Conservation (phyloP, 1,284 basidiomycete species). For the Sporisorium exsertum region DNA sequence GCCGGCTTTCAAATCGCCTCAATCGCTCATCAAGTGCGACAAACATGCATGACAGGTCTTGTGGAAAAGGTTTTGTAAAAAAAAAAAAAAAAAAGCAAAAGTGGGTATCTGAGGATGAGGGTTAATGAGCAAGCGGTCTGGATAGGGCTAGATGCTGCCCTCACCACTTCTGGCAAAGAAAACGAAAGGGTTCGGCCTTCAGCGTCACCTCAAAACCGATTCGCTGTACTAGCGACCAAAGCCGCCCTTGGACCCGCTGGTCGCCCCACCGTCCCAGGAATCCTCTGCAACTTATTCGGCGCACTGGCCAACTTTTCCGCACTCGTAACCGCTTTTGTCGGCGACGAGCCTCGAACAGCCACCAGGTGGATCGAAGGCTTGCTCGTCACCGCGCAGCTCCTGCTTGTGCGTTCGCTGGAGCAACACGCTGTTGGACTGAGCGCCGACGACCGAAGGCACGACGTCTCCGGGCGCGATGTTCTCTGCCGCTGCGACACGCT, state of each 20-base stretch:
- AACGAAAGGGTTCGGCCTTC: not conserved
- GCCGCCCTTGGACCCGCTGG: constrained; percentile 24
- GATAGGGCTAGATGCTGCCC: not conserved
- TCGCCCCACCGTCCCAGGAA: not conserved
- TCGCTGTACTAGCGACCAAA: constrained; percentile 14
- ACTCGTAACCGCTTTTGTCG: not conserved
- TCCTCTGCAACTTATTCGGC: constrained; percentile 5
- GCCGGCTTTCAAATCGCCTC: not conserved
- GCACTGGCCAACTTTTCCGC: not conserved
- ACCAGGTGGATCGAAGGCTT: constrained; percentile 27
- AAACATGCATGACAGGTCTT: not conserved
- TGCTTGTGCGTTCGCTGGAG: not conserved
- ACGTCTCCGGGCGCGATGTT: constrained; percentile 36
- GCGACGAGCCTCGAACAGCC: not conserved
- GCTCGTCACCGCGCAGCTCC: not conserved
- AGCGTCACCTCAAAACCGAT: constrained; percentile 5
- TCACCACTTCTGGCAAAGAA: not conserved
- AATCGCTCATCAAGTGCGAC: too few species aligned
- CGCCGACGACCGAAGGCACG: constrained; percentile 22
- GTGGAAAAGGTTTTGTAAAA: not conserved
- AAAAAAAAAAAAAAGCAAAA: not conserved
- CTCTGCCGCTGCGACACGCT: constrained; percentile 29
- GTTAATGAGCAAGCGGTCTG: not conserved
- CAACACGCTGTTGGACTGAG: not conserved
- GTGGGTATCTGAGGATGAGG: constrained; percentile 7